Evolutionary conservation across 257 asterid genomes (phyloP), one percentile per base, ranked within the genome.

Genomic region (Cinchona pubescens): DNA sequence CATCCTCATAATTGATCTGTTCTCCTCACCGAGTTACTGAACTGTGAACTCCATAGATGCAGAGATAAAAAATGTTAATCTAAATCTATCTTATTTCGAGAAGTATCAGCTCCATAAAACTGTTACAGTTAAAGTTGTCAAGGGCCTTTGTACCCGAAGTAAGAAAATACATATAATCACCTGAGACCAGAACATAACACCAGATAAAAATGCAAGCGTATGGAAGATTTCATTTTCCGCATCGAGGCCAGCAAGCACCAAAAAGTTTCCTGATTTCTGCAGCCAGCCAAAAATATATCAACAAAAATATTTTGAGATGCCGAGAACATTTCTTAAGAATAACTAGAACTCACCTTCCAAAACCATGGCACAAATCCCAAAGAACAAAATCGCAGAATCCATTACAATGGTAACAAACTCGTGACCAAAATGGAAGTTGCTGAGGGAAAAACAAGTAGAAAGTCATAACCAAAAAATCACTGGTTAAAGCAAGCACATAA

Each of bases 141-240:
- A 46, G 59, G 23, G 59, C 43, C 38, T 43, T 40, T 48, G 43
- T 10, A 25, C 18, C n/a, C 25, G 19, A 60, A 70, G 29, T 4
- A 76, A 76, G 67, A 68, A 61, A 29, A 65, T 25, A 43, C 21
- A 30, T 48, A 69, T 59, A 82, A 42, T 78, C 82, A 93, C 98
- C 97, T 94, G 98, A 37, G 96, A 90, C 98, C 97, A 92, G 80
- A 91, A 69, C 97, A 88, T 90, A 73, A 94, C 89, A 73, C 97
- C 97, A 15, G 94, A 97, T 83, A 94, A 89, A 85, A 94, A 94
- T 32, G 93, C 88, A 71, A 94, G 96, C 0, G 98, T 91, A 86
- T 90, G 96, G 18, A 80, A 80, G 78, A 90, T 90, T 84, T 94
- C 98, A 86, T 89, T 92, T 79, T 90, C 97, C 7, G 90, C 88